A percentile compares a stretch with the other conserved stretches of the same genome.
These are phyloP conservation scores for Apophysomyces variabilis DNA, from an alignment of 371 early-diverging fungal species.

Conservation along the genomic window DNA sequence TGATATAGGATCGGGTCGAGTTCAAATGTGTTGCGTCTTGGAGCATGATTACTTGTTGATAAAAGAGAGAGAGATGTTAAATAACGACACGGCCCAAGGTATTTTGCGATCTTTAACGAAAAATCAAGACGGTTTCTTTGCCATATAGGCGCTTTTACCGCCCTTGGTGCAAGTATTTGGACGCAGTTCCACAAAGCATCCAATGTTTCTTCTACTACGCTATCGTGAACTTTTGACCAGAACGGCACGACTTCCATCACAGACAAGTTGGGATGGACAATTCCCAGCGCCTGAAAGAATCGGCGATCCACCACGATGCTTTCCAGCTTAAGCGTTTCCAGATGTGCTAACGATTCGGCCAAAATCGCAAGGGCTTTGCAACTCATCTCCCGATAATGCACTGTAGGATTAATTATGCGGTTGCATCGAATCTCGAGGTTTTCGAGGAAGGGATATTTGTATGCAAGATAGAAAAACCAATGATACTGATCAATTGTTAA, in stretches of 20 bases:
- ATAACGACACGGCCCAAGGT: neutral
- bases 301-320: neutral
- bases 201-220: neutral
- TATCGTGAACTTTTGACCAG: neutral
- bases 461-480: neutral
- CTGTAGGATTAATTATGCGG: neutral
- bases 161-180: neutral
- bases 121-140: neutral
- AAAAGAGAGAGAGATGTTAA: neutral
- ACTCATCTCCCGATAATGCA: neutral
- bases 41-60: neutral
- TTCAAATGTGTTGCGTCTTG: neutral
- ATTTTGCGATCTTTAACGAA: neutral
- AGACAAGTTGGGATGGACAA: neutral
- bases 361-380: conserved; percentile 11
- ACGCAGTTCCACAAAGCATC: neutral
- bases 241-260: neutral
- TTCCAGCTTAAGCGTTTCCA: neutral
- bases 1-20: neutral
- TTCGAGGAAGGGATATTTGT: conserved; percentile 4
- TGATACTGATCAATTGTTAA: neutral
- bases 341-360: conserved; percentile 21
- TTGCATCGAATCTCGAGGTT: neutral
- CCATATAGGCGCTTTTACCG: neutral
- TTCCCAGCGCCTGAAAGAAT: neutral